phyloP scores from a whole-genome alignment of 805 yeast genomes.

The Kockiozyma suomiensis region DNA sequence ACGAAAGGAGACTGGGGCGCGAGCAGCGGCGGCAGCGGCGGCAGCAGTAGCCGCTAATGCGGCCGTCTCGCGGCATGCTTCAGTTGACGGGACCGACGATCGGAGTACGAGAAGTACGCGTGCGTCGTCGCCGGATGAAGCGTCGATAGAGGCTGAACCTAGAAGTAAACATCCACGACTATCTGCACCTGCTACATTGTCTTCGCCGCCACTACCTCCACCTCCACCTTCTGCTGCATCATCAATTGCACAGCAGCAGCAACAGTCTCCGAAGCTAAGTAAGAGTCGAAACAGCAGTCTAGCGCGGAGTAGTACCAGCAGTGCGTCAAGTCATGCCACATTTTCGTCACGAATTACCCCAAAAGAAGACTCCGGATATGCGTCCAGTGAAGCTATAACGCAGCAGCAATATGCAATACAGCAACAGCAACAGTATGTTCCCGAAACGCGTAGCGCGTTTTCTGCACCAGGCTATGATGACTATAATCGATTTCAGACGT shows the following conservation, averaged over 20 bases:
- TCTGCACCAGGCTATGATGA: not conserved
- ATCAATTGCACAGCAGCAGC: not conserved
- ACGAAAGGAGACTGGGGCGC: slow-evolving; percentile 32
- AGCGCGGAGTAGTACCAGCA: slow-evolving; percentile 12
- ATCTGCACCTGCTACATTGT: no score
- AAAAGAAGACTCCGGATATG: not conserved
- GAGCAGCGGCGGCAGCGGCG: slow-evolving; percentile 1
- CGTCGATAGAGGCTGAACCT: no score
- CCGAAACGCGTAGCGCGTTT: no score
- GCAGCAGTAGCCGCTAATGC: not conserved
- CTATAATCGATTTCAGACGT: not conserved
- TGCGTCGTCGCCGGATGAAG: no score
- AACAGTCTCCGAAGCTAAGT: not conserved
- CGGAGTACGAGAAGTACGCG: not conserved
- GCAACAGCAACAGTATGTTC: not conserved
- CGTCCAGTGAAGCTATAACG: not conserved
- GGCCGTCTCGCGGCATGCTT: not conserved
- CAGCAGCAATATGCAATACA: not conserved
- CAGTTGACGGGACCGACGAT: not conserved
- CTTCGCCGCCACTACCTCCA: slow-evolving; percentile 7
- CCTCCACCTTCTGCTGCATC: slow-evolving; percentile 20
- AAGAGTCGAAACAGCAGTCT: not conserved
- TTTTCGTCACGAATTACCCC: no score
- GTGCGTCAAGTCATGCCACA: slow-evolving; percentile 8
- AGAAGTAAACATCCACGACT: no score